Base-by-base conservation (phyloP, 2,329 filamentous ascomycete species). In the Fusarium nisikadoi region DNA sequence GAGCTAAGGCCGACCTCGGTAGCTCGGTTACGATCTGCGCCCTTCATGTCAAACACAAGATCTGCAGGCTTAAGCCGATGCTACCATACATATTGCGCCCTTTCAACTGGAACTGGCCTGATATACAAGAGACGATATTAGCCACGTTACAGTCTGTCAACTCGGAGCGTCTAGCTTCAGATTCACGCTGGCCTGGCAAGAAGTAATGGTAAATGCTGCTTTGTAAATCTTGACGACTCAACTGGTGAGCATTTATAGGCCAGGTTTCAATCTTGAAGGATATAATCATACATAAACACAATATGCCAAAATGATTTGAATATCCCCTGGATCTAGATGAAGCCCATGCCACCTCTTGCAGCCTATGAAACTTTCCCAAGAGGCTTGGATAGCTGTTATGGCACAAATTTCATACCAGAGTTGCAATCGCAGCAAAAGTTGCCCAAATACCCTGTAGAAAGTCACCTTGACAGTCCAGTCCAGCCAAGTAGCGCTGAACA, bases 371-470 rank as follows among this genome's bases (percentile, higher is more conserved):
- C n/a, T n/a, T n/a, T 4, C 33, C 29, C 8, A 23, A 33, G 8
- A 33, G n/a, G 1, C 29, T 6, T 2, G 8, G n/a, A 10, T 2
- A 33, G 2, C 2, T 38, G 9, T 2, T 1, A 2, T 6, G 13
- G 6, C 23, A 39, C 19, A 8, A 11, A 6, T 6, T 7, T 68
- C 17, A 70, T 20, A 45, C 2, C 8, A 70, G 29, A 3, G 29
- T 23, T 16, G 58, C 31, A 29, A 59, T 13, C 0, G 71, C 70
- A 2, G 71, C 16, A 14, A 36, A n/a, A 20, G 19, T 50, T 16
- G 71, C 67, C 71, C 62, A 73, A 1, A 68, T 20, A 41, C 58
- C 63, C 11, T 73, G 70, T 1, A 73, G 0, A 9, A 62, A 38
- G 17, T 73, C 71, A 0, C 52, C 66, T 9, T 25, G 58, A 1